Evolutionary conservation across 2,329 filamentous ascomycete genomes (phyloP), one percentile per base, ranked within the genome.

Genomic region (Penicillium frequentans): DNA sequence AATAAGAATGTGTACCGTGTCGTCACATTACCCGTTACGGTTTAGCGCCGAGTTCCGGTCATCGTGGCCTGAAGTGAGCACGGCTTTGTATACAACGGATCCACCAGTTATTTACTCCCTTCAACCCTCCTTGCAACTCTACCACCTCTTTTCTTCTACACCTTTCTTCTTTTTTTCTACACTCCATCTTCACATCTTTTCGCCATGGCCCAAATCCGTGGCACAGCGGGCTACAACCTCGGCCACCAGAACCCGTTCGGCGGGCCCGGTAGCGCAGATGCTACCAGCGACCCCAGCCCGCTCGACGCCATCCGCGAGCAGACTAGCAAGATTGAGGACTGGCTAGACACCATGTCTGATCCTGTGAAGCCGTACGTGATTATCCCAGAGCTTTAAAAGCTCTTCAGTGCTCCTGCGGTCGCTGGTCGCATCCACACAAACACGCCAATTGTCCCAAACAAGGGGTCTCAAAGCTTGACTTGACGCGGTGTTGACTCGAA

Each of bases 251-350:
- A 86, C 71, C 85, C 87, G 63, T 93, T 91, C 69, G 87, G 85
- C 62, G 85, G 83, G 48, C 81, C 81, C 58, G 82, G 79, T 68
- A 81, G 78, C 64, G 78, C 75, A 65, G 84, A 89, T 65, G 85
- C 82, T 57, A 84, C 82, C 56, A 84, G 83, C 72, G 88, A 92
- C 68, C 84, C 88, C 49, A 91, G 86, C 75, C 87, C 89, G 56
- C 85, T 99, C 67, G 95, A 97, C 75, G 85, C 91, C 69, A 91
- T 99, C 73, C 85, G 95, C 63, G 86, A 92, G 75, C 93, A 98
- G 78, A 99, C 95, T 51, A 96, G 90, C 88, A 98, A 97, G 84
- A 93, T 99, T 65, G 95, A 99, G 80, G 95, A 99, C 74, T 79
- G 90, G 73, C 78, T 99, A 73, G 95, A 98, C 77, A 90, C 86